Evolutionary conservation across 768 basidiomycete genomes (phyloP).

Genomic region (Mycena filopes): DNA sequence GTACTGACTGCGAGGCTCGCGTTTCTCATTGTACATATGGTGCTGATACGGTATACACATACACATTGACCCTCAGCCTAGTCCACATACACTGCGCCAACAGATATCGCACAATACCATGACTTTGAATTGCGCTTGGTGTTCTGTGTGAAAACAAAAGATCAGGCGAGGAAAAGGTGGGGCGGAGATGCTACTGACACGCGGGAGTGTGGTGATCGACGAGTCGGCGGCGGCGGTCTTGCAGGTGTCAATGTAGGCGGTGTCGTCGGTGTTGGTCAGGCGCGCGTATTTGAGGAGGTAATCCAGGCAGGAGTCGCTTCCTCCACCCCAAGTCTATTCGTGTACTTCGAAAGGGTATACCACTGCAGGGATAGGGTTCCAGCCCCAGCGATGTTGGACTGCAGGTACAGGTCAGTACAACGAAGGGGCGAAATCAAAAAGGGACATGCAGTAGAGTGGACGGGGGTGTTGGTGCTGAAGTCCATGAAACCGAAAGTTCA

Average conservation of each 20-base stretch:
- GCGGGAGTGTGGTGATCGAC: slow-evolving; percentile 68
- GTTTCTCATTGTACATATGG: no score
- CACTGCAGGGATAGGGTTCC: not conserved
- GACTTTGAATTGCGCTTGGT: no score
- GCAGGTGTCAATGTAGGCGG: slow-evolving; percentile 54
- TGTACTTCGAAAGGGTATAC: slow-evolving; percentile 63
- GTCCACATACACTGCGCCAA: no score
- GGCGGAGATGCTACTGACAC: slow-evolving; percentile 52
- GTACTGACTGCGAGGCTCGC: no score
- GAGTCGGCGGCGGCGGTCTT: slow-evolving; percentile 76
- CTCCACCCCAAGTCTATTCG: slow-evolving; percentile 69
- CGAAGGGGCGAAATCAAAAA: not conserved
- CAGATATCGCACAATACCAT: no score
- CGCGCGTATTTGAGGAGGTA: slow-evolving; percentile 81
- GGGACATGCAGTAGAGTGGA: slow-evolving; percentile 40
- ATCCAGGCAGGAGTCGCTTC: slow-evolving; percentile 82
- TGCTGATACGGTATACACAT: no score
- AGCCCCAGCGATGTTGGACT: slow-evolving; percentile 54
- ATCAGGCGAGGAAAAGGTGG: not conserved
- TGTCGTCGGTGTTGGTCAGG: slow-evolving; percentile 72
- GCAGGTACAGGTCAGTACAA: not conserved
- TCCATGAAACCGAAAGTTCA: slow-evolving; percentile 65
- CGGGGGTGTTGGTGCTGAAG: slow-evolving; percentile 61
- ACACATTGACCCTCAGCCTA: no score
- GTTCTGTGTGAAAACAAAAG: no score